These are phyloP conservation scores for Candida railenensis DNA, from an alignment of 805 yeast genomes.

Conservation along the genomic window DNA sequence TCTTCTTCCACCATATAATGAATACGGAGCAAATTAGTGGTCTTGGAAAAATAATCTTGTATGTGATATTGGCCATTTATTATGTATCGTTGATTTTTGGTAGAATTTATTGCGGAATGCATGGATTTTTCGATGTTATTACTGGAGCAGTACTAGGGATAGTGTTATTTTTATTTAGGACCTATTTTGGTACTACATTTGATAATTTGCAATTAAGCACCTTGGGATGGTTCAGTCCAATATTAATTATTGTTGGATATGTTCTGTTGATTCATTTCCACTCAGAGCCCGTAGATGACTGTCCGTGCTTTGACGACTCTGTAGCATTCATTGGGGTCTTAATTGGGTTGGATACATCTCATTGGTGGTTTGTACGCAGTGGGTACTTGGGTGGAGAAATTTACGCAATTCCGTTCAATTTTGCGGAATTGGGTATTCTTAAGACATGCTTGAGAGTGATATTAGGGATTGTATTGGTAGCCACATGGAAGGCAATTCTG, in stretches of 20 bases:
- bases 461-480: slow-evolving; percentile 62
- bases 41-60: slow-evolving; percentile 10
- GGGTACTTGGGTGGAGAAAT: slow-evolving; percentile 26
- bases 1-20: slow-evolving; percentile 25
- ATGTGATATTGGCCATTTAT: slow-evolving; percentile 40
- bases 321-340: slow-evolving; percentile 91
- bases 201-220: slow-evolving; percentile 32
- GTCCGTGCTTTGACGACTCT: slow-evolving; percentile 95
- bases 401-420: slow-evolving; percentile 38
- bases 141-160: slow-evolving; percentile 68
- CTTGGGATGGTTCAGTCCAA: slow-evolving; percentile 25
- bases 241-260: slow-evolving; percentile 39
- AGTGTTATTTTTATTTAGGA: slow-evolving; percentile 48
- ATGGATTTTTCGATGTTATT: slow-evolving; percentile 77
- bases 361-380: slow-evolving; percentile 40
- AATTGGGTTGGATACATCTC: slow-evolving; percentile 68
- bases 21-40: not conserved
- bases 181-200: slow-evolving; percentile 37
- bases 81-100: slow-evolving; percentile 71
- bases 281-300: slow-evolving; percentile 84
- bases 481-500: slow-evolving; percentile 70
- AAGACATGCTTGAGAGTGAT: slow-evolving; percentile 47
- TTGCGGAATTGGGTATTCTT: slow-evolving; percentile 39
- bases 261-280: slow-evolving; percentile 61
- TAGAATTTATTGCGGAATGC: slow-evolving; percentile 95